A percentile compares a stretch with the other conserved stretches of the same genome.
Conservation (phyloP, 73 alveolate species). For the Symbiodinium pilosum region DNA sequence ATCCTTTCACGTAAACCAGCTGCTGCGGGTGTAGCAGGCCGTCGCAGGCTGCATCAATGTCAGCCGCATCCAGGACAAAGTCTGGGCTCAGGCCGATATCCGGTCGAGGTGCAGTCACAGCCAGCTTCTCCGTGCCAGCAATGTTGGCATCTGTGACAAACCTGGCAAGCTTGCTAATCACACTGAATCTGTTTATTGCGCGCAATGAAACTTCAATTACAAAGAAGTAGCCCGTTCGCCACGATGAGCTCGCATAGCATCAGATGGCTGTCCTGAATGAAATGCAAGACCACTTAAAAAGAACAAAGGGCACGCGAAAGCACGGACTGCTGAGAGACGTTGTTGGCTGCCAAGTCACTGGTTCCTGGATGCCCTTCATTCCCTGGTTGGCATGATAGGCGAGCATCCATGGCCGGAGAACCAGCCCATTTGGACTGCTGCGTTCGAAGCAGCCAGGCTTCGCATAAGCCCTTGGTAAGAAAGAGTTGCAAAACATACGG, state of each 20-base stretch:
- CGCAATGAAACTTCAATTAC: background rate
- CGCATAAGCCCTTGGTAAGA: background rate
- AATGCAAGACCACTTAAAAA: background rate
- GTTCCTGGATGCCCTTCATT: background rate
- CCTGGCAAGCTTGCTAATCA: background rate
- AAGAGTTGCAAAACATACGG: too few relatives aligned
- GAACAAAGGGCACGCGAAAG: too few relatives aligned
- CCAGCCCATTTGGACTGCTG: background rate
- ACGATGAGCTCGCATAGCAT: background rate
- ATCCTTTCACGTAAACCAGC: conserved; percentile 8
- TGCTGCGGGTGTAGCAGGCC: background rate
- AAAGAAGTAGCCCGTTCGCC: background rate
- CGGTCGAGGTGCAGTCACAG: conserved; percentile 1
- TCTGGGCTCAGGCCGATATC: background rate
- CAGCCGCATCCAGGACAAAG: background rate
- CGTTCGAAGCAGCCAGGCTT: background rate
- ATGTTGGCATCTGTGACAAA: background rate
- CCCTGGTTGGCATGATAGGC: background rate
- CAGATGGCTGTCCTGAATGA: background rate
- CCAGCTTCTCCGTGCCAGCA: conserved; percentile 2
- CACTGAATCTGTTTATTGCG: too few relatives aligned
- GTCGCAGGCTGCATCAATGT: too few relatives aligned
- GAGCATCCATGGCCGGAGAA: background rate
- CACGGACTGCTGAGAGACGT: too few relatives aligned
- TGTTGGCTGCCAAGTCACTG: too few relatives aligned